Evolutionary conservation across 2,329 filamentous ascomycete species (phyloP), one percentile per base, ranked within the genome.

Genomic region (Fusarium sp.): DNA sequence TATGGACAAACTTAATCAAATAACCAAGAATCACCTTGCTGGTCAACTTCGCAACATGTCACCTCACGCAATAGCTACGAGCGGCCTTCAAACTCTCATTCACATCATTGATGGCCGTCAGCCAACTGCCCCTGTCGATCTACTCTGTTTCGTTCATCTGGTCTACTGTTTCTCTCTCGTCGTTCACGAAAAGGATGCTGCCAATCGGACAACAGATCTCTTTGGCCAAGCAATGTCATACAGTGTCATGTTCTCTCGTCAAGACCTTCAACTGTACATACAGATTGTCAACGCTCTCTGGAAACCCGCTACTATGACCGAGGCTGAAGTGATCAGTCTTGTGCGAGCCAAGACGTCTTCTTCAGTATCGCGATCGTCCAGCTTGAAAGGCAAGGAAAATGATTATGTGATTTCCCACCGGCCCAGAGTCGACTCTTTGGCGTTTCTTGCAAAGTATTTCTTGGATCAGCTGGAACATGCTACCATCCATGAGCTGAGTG

Each of bases 381-480:
- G 75, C 56, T 58, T 67, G 13, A 86, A 85, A 62, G 84, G 84
- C 20, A 86, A 86, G 69, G 78, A 81, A 22, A 78, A 72, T 4
- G 80, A 78, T 18, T 60, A 53, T 7, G 81, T 58, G 72, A 75
- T 15, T 71, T 84, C 7, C 59, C 81, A 46, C 8, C 43, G 50
- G 15, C 13, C 56, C 20, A 71, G 48, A 58, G 53, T 52, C 11
- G 84, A 87, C 60, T 75, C 78, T 13, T 72, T 88, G 9, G 69
- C 81, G 1, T 74, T 74, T 38, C 78, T 82, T 42, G 82, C 82
- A 10, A 80, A 81, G 50, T 80, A 83, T 57, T 87, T 87, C 59
- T 76, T 88, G 20, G 86, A 88, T 73, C 83, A 86, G 52, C 75
- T 88, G 31, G 86, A 88, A 72, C 79, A 78, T 34, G 79, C 80